phyloP scores from a whole-genome alignment of 2,329 filamentous ascomycete genomes.

The Fusarium hostae region DNA sequence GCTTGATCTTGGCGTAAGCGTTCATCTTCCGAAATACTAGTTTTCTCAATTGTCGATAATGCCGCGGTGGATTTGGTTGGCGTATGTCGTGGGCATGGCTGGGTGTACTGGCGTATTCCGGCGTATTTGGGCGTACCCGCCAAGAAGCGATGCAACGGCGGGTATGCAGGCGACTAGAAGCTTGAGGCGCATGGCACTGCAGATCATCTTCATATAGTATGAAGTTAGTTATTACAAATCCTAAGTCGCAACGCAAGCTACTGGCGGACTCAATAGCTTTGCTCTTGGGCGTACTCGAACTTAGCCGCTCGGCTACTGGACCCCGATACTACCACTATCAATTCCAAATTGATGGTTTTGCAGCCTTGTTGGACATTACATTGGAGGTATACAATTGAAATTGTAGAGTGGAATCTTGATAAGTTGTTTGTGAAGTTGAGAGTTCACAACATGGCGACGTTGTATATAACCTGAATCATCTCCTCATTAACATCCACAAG shows the following conservation, averaged over 20 bases:
- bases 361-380: fast-evolving
- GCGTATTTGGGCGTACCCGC: conserved; percentile 19
- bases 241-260: not conserved
- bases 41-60: not conserved
- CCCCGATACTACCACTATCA: not conserved
- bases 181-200: fast-evolving
- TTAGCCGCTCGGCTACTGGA: no score
- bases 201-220: fast-evolving
- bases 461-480: not conserved
- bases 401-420: not conserved
- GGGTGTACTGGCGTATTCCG: not conserved
- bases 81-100: not conserved
- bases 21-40: no score
- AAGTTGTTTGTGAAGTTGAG: not conserved
- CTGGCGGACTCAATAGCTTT: not conserved
- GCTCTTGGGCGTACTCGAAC: no score
- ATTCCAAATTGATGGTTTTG: not conserved
- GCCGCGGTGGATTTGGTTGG: not conserved
- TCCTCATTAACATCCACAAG: not conserved
- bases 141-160: not conserved
- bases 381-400: fast-evolving
- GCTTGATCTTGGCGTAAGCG: not conserved
- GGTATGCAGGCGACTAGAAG: no score
- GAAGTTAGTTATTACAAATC: not conserved
- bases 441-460: not conserved